Base-by-base conservation (phyloP, 1,284 basidiomycete genomes). In the Ceratobasidium sp. region DNA sequence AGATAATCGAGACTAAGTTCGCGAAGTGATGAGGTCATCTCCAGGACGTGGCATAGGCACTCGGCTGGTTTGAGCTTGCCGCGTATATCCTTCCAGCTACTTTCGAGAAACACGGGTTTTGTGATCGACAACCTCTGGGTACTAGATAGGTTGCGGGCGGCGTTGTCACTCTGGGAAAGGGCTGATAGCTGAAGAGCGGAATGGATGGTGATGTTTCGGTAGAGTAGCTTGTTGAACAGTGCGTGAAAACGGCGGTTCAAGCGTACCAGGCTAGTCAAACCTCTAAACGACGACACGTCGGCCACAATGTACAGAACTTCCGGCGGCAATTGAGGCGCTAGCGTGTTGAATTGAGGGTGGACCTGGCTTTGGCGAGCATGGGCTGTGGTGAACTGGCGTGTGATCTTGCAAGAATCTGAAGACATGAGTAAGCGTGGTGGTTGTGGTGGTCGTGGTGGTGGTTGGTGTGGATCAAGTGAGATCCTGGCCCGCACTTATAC, bases 1-100 rank as follows among this genome's bases (percentile, higher is more conserved):
- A 6, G 52, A n/a, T n/a, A n/a, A n/a, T n/a, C n/a, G 23, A 61
- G 26, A 20, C 5, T 40, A 23, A 61, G 59, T 23, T 64, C 42
- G 28, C n/a, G 23, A 64, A 64, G 61, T 33, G 61, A 64, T 3
- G 61, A 20, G 28, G 61, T 44, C 61, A 42, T 44, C 9, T 64
- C 3, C 28, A 64, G n/a, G 12, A 64, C 40, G 42, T 28, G 61
- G 9, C 38, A 4, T 5, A 64, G 10, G 17, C 42, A 64, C 28
- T 40, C 61, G 7, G 40, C 40, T 42, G 61, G 40, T 33, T 40
- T 15, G 23, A 64, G 40, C n/a, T 17, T 3, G 4, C 7, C 33
- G 5, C 42, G 15, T 44, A 64, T 42, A 12, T 42, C 61, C 2
- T 42, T 20, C 61, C 61, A 64, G 38, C n/a, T 44, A 13, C 20